Conservation (phyloP, 805 yeast genomes). For the Yarrowia keelungensis region DNA sequence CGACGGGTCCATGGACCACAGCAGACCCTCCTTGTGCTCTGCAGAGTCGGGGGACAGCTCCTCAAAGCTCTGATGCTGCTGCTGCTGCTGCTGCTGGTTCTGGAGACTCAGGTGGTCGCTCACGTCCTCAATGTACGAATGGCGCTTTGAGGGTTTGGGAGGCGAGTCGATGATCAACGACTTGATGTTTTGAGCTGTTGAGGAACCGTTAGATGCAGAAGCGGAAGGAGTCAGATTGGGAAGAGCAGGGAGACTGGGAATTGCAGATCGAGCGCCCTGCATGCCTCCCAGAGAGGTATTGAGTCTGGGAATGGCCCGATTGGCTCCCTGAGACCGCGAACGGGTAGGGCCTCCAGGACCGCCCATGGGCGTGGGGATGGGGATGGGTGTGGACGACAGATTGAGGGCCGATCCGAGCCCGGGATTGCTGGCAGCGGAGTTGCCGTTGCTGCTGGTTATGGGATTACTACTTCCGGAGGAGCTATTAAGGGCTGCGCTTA, state of each 20-base stretch:
- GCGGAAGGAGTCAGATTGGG: slow-evolving; percentile 11
- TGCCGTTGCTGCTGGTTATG: neutral
- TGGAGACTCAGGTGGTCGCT: neutral
- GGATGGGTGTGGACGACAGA: slow-evolving; percentile 19
- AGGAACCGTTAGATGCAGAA: neutral
- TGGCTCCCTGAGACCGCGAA: slow-evolving; percentile 35
- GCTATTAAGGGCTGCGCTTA: neutral
- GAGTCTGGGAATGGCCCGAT: slow-evolving; percentile 22
- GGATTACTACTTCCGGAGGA: no score
- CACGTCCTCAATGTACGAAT: slow-evolving; percentile 25
- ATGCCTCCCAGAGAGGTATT: slow-evolving; percentile 18
- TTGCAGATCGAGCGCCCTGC: slow-evolving; percentile 9
- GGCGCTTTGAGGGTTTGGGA: slow-evolving; percentile 6
- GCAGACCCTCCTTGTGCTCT: slow-evolving; percentile 52
- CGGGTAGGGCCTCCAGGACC: slow-evolving; percentile 24
- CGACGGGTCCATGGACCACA: slow-evolving; percentile 53
- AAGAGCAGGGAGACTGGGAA: slow-evolving; percentile 10
- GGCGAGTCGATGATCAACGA: slow-evolving; percentile 37
- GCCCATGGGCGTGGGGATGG: slow-evolving; percentile 7
- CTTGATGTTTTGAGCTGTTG: slow-evolving; percentile 26
- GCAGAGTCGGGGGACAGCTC: slow-evolving; percentile 33
- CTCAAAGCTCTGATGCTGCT: slow-evolving; percentile 7
- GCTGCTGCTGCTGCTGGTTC: slow-evolving; percentile 4
- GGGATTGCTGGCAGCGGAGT: neutral
- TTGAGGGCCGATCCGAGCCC: neutral